Percentiles rank a stretch among this genome's conserved stretches.
Evolutionary conservation across 371 early-diverging fungal species (phyloP).

Genomic region (Rhizopus sp.): DNA sequence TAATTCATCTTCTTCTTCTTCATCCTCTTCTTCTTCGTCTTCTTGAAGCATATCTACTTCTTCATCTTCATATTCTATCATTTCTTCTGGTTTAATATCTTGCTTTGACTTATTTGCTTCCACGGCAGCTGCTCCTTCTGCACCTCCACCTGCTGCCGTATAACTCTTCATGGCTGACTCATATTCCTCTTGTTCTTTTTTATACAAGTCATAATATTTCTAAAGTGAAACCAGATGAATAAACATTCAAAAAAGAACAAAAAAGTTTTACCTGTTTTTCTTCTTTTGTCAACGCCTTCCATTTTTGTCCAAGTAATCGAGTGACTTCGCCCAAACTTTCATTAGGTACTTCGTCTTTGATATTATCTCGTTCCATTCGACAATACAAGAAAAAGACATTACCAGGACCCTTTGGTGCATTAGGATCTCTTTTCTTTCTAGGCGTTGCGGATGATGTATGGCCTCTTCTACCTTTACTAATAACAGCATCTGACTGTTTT

Average conservation of each 20-base stretch:
- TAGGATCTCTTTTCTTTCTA: constrained; percentile 52
- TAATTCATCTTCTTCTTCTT: constrained; percentile 59
- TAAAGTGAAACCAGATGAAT: not conserved
- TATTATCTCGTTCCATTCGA: constrained; percentile 49
- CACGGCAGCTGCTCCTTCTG: constrained; percentile 28
- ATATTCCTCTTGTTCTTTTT: constrained; percentile 22
- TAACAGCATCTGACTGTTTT: constrained; percentile 54
- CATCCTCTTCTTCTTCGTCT: constrained; percentile 62
- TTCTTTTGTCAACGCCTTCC: constrained; percentile 44
- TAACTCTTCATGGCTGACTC: constrained; percentile 28
- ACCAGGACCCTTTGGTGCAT: constrained; percentile 60
- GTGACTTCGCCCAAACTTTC: constrained; percentile 45
- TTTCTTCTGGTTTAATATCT: constrained; percentile 1
- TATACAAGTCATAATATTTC: constrained; percentile 25
- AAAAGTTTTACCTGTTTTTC: constrained; percentile 36
- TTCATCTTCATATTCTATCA: constrained; percentile 17
- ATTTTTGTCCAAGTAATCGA: constrained; percentile 41
- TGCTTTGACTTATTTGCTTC: constrained; percentile 16
- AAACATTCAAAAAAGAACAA: constrained; percentile 10
- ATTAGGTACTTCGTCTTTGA: constrained; percentile 53
- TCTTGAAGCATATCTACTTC: constrained; percentile 42
- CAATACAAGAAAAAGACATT: constrained; percentile 62
- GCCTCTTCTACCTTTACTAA: too few species aligned
- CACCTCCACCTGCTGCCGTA: constrained; percentile 27
- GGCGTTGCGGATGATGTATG: not conserved